Percentiles rank a stretch among this genome's conserved stretches.
Evolutionary conservation across 2,329 filamentous ascomycete genomes (phyloP).

Genomic region (Passalora sequoiae): DNA sequence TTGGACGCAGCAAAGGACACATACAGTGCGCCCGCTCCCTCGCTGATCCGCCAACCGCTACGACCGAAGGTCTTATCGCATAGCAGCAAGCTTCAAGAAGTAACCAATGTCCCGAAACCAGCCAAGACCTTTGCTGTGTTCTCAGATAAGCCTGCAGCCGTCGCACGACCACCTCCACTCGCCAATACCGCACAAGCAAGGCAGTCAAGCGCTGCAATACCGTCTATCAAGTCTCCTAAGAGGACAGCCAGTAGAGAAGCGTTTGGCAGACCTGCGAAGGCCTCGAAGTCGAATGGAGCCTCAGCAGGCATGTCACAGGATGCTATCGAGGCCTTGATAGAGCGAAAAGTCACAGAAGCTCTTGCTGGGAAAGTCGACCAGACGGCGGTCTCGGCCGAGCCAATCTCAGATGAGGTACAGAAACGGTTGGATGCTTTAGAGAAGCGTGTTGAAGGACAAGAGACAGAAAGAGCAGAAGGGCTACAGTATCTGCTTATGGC

Average conservation of each 20-base stretch:
- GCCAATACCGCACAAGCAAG: slow-evolving; percentile 25
- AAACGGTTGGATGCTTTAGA: slow-evolving; percentile 78
- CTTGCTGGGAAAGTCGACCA: slow-evolving; percentile 64
- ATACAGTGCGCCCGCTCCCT: slow-evolving; percentile 34
- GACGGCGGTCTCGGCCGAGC: slow-evolving; percentile 19
- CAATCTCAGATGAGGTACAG: slow-evolving; percentile 70
- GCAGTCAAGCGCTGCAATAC: slow-evolving; percentile 9
- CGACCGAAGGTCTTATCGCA: slow-evolving; percentile 70
- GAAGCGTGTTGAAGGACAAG: slow-evolving; percentile 66
- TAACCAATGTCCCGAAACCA: slow-evolving; percentile 59
- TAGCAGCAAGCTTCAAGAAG: slow-evolving; percentile 54
- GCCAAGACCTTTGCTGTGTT: slow-evolving; percentile 83
- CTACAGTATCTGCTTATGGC: slow-evolving; percentile 84
- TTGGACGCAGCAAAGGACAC: slow-evolving; percentile 35
- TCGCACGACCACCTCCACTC: slow-evolving; percentile 14
- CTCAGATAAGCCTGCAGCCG: slow-evolving; percentile 62
- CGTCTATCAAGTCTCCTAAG: slow-evolving; percentile 31
- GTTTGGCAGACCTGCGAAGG: slow-evolving; percentile 39
- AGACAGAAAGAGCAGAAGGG: slow-evolving; percentile 76
- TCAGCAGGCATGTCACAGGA: slow-evolving; percentile 47
- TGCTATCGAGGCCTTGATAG: slow-evolving; percentile 84
- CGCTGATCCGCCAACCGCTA: slow-evolving; percentile 64
- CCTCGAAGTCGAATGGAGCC: slow-evolving; percentile 33
- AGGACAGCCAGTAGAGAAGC: slow-evolving; percentile 43
- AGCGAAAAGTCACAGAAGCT: slow-evolving; percentile 85